Evolutionary conservation across 345 rosid genomes (phyloP).

Genomic region (Gossypium australe): DNA sequence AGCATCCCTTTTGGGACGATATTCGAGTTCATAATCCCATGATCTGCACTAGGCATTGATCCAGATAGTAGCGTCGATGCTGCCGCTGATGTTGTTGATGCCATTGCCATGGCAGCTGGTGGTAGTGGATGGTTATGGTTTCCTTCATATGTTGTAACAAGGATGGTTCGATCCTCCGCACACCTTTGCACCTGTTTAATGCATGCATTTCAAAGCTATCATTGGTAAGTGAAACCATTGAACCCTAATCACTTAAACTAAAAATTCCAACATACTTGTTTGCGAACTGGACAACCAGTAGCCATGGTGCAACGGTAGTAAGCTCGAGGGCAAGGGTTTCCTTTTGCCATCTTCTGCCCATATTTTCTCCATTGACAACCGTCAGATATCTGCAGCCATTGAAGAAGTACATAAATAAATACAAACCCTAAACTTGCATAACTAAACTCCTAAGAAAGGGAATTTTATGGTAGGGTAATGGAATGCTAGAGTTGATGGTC

Average conservation of each 20-base stretch:
- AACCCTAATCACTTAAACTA: neutral
- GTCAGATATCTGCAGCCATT: constrained; percentile 47
- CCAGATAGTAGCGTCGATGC: constrained; percentile 46
- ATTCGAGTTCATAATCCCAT: constrained; percentile 8
- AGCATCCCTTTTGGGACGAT: constrained; percentile 3
- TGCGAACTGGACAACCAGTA: constrained; percentile 87
- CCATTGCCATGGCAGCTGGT: constrained; percentile 54
- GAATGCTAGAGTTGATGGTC: neutral
- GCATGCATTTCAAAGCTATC: neutral
- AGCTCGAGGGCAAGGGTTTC: constrained; percentile 96
- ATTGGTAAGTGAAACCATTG: neutral
- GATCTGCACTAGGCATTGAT: constrained; percentile 37
- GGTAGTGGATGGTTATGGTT: constrained; percentile 53
- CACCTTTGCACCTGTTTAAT: constrained; percentile 39
- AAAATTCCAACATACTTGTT: constrained; percentile 42
- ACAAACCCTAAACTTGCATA: neutral
- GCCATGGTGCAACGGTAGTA: constrained; percentile 99
- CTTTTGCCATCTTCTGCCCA: constrained; percentile 99
- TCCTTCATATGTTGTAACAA: constrained; percentile 49
- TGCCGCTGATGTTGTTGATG: constrained; percentile 45
- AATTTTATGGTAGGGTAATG: neutral
- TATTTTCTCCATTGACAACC: constrained; percentile 99
- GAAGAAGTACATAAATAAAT: neutral
- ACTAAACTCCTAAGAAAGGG: neutral
- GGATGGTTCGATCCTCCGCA: constrained; percentile 37